phyloP scores from a whole-genome alignment of 768 basidiomycete genomes.

The Hypholoma fasciculare region DNA sequence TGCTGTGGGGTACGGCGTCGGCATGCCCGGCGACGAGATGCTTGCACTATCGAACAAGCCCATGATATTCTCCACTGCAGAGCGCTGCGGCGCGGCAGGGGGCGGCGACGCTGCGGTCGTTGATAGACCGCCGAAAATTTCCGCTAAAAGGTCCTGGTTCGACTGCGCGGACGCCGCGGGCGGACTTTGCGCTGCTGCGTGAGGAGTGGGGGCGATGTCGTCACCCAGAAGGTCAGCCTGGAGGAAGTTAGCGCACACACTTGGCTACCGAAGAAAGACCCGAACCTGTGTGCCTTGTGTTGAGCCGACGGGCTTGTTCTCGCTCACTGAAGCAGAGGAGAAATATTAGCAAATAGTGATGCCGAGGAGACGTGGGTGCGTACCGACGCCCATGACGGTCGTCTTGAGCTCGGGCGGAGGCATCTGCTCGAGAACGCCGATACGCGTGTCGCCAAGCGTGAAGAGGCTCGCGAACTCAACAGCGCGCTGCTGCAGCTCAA shows the following conservation, averaged over 20 bases:
- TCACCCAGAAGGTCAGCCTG: slow-evolving; percentile 83
- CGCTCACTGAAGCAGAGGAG: slow-evolving; percentile 63
- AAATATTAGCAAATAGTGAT: not conserved
- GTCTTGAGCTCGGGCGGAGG: slow-evolving; percentile 97
- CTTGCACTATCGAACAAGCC: slow-evolving; percentile 72
- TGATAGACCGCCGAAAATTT: slow-evolving; percentile 78
- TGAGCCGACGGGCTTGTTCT: slow-evolving; percentile 95
- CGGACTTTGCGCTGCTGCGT: slow-evolving; percentile 40
- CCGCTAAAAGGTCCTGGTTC: slow-evolving; percentile 87
- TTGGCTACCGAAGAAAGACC: slow-evolving; percentile 3
- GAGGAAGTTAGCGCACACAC: slow-evolving; percentile 11
- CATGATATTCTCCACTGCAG: slow-evolving; percentile 86
- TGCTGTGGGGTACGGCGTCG: slow-evolving; percentile 20
- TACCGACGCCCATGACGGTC: slow-evolving; percentile 94
- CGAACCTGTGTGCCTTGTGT: slow-evolving; percentile 70
- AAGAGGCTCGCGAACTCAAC: slow-evolving; percentile 93
- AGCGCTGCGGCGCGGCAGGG: slow-evolving; percentile 48
- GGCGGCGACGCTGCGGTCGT: slow-evolving; percentile 32
- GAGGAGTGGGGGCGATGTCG: slow-evolving; percentile 49
- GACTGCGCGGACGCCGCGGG: slow-evolving; percentile 46
- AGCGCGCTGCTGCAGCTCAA: slow-evolving; percentile 94
- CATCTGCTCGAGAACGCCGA: slow-evolving; percentile 95
- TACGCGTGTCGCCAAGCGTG: slow-evolving; percentile 68
- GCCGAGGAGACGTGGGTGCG: slow-evolving; percentile 20
- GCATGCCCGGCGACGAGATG: slow-evolving; percentile 32